phyloP scores from a whole-genome alignment of 495 filamentous ascomycete genomes.

The Glutinoglossum americanum region DNA sequence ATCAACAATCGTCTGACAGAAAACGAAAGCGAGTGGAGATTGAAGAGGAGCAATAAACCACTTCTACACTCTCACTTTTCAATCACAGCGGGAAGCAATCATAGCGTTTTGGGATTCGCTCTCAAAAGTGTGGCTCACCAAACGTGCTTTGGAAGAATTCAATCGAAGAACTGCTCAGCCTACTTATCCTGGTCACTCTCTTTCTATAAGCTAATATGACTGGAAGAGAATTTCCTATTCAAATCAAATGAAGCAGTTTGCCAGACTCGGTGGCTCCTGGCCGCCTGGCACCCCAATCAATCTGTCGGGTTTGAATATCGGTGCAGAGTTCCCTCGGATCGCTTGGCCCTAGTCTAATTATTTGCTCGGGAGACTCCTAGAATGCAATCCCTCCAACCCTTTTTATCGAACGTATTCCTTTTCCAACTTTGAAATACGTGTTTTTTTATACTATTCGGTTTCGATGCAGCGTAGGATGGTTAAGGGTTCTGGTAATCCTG shows the following conservation, averaged over 20 bases:
- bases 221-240: background rate
- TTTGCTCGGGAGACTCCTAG: background rate
- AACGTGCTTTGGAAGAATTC: conserved; percentile 4
- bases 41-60: background rate
- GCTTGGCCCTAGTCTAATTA: no score
- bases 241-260: conserved; percentile 7
- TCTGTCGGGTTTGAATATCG: background rate
- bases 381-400: background rate
- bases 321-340: no score
- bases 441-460: no score
- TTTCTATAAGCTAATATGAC: no score
- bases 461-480: no score
- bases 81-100: background rate
- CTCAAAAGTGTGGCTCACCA: conserved; percentile 2
- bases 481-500: no score
- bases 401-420: background rate
- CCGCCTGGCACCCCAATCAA: no score
- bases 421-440: no score
- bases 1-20: background rate
- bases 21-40: background rate
- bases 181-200: background rate
- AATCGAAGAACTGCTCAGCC: background rate
- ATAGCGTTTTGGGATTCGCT: conserved; percentile 1
- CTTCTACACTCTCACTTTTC: background rate
- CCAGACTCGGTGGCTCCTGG: conserved; percentile 12